A percentile compares a stretch with the other conserved stretches of the same genome.
Evolutionary conservation across 2,329 filamentous ascomycete genomes (phyloP).

Genomic region (Diaporthe ampelina): DNA sequence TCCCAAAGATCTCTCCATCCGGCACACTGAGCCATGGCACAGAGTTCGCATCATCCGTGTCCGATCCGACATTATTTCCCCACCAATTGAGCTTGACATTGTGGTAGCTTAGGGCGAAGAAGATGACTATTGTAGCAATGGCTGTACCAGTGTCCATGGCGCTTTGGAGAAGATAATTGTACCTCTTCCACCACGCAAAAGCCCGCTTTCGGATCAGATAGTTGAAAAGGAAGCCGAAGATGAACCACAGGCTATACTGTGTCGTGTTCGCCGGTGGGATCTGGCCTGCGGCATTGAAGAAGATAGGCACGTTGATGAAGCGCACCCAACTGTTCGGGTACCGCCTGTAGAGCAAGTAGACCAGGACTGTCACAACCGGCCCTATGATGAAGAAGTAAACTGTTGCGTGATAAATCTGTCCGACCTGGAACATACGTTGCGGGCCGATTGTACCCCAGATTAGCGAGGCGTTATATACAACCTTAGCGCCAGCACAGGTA

Average conservation of each 20-base stretch:
- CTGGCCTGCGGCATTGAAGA: conserved; percentile 51
- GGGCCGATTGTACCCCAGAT: conserved; percentile 53
- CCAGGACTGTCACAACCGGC: conserved; percentile 49
- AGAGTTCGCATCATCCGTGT: conserved; percentile 52
- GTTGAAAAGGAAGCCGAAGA: conserved; percentile 51
- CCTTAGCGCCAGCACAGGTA: conserved; percentile 51
- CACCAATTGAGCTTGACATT: conserved; percentile 51
- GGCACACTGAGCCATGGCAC: conserved; percentile 51
- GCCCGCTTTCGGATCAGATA: conserved; percentile 49
- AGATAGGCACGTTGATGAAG: conserved; percentile 52
- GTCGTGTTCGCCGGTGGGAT: conserved; percentile 52
- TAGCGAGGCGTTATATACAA: conserved; percentile 51
- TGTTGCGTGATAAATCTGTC: conserved; percentile 49
- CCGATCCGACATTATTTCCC: conserved; percentile 52
- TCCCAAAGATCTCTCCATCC: conserved; percentile 49
- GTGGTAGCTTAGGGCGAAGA: conserved; percentile 51
- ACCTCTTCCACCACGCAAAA: conserved; percentile 52
- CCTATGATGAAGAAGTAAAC: conserved; percentile 52
- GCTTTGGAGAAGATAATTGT: conserved; percentile 49
- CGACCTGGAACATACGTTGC: conserved; percentile 50
- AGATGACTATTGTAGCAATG: conserved; percentile 50
- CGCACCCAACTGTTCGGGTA: conserved; percentile 50
- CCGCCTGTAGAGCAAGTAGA: conserved; percentile 48
- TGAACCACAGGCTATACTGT: conserved; percentile 51
- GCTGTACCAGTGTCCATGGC: conserved; percentile 53